phyloP scores from a whole-genome alignment of 2,329 filamentous ascomycete genomes.

The Microsporum ferrugineum region DNA sequence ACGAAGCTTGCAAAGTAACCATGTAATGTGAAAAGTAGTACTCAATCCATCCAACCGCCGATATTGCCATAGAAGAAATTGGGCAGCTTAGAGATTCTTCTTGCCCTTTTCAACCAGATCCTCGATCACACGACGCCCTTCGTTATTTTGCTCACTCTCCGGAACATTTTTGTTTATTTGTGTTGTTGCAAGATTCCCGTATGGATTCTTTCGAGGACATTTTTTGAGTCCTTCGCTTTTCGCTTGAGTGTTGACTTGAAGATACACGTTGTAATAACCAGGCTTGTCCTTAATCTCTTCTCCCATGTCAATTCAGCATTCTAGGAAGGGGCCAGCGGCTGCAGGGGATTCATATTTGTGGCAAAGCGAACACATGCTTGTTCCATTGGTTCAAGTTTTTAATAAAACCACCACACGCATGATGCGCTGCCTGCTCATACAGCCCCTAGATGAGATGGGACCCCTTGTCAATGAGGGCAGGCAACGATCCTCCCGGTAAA shows the following conservation, averaged over 20 bases:
- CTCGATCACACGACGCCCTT: neutral
- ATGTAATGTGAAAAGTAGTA: too few relatives aligned
- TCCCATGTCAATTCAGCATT: neutral
- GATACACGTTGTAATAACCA: too few relatives aligned
- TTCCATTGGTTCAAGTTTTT: neutral
- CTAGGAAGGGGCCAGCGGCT: neutral
- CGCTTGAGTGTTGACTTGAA: too few relatives aligned
- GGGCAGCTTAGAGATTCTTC: conserved; percentile 2
- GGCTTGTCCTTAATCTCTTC: neutral
- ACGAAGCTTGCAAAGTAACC: too few relatives aligned
- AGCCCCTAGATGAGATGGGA: neutral
- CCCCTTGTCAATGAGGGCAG: neutral
- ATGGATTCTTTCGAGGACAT: too few relatives aligned
- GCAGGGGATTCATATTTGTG: neutral
- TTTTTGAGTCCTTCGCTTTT: too few relatives aligned
- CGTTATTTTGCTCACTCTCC: neutral
- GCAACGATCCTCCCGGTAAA: too few relatives aligned
- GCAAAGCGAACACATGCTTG: neutral
- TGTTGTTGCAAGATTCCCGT: too few relatives aligned
- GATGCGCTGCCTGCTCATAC: neutral
- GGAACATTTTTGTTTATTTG: conserved; percentile 6
- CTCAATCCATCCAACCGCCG: too few relatives aligned
- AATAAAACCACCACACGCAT: neutral
- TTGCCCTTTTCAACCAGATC: conserved; percentile 6
- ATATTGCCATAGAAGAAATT: too few relatives aligned